Percentiles rank a stretch among this genome's conserved stretches.
Evolutionary conservation across 371 early-diverging fungal species (phyloP).

Genomic region (Syncephalis plumigaleata): DNA sequence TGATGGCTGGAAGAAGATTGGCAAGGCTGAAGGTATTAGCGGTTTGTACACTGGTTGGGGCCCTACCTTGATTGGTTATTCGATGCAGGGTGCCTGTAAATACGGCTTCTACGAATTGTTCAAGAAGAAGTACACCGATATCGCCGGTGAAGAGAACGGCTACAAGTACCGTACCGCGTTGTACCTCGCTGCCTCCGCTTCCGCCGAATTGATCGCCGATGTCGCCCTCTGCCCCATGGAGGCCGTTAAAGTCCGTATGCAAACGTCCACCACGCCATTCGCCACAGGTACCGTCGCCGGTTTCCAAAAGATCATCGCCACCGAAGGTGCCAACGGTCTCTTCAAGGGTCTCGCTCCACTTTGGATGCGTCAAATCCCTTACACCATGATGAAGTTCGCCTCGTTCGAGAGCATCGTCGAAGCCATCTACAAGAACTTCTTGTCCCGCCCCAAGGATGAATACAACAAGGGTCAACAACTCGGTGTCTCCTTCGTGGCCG

Average conservation of each 20-base stretch:
- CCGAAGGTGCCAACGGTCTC: slow-evolving; percentile 48
- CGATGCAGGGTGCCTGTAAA: slow-evolving; percentile 73
- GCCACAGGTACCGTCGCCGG: slow-evolving; percentile 47
- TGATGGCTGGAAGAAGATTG: slow-evolving; percentile 45
- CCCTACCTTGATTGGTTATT: slow-evolving; percentile 77
- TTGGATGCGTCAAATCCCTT: slow-evolving; percentile 77
- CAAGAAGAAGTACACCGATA: slow-evolving; percentile 45
- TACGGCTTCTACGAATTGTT: slow-evolving; percentile 78
- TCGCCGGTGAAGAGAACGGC: slow-evolving; percentile 56
- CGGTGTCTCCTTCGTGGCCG: slow-evolving; percentile 71
- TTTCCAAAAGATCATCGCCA: slow-evolving; percentile 29
- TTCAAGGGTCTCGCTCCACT: slow-evolving; percentile 61
- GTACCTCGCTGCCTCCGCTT: slow-evolving; percentile 62
- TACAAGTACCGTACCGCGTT: slow-evolving; percentile 53
- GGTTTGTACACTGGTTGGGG: slow-evolving; percentile 61
- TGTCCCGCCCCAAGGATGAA: slow-evolving; percentile 50
- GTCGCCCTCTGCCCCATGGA: slow-evolving; percentile 66
- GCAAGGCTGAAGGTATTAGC: slow-evolving; percentile 42
- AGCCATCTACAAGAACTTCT: slow-evolving; percentile 38
- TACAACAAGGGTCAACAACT: slow-evolving; percentile 63
- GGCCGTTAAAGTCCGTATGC: slow-evolving; percentile 64
- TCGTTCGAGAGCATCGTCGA: slow-evolving; percentile 62
- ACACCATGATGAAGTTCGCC: slow-evolving; percentile 88
- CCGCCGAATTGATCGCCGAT: slow-evolving; percentile 81
- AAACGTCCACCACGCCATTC: slow-evolving; percentile 50